These are phyloP conservation scores for Ganoderma boninense DNA, from an alignment of 1,284 basidiomycete species.

Conservation along the genomic window DNA sequence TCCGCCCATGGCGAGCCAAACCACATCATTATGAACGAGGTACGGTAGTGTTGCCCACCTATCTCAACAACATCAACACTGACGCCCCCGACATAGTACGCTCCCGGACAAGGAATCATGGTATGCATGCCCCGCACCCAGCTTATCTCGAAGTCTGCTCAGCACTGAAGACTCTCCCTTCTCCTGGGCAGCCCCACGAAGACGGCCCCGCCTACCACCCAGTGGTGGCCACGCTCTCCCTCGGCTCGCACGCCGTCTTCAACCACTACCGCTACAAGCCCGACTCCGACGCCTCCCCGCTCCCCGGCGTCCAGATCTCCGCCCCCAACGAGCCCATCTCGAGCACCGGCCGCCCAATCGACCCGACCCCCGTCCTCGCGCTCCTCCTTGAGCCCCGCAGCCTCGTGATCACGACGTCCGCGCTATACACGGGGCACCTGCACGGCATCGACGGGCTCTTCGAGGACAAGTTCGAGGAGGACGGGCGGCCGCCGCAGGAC, in stretches of 20 bases:
- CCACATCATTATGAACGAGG: slow-evolving; percentile 90
- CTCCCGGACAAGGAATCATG: slow-evolving; percentile 92
- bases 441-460: slow-evolving; percentile 75
- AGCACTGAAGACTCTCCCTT: not conserved
- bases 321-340: slow-evolving; percentile 19
- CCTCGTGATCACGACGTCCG: slow-evolving; percentile 76
- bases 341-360: slow-evolving; percentile 59
- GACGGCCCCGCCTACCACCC: slow-evolving; percentile 92
- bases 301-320: slow-evolving; percentile 8
- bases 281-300: slow-evolving; percentile 13
- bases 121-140: slow-evolving; percentile 49
- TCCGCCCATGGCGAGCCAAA: slow-evolving; percentile 78
- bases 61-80: not conserved
- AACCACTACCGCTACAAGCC: slow-evolving; percentile 81
- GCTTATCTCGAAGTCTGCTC: too few species aligned
- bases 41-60: slow-evolving; percentile 42
- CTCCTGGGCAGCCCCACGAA: slow-evolving; percentile 82
- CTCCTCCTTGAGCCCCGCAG: slow-evolving; percentile 87
- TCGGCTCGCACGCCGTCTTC: slow-evolving; percentile 86
- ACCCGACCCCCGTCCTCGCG: slow-evolving; percentile 71
- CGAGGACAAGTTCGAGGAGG: slow-evolving; percentile 54
- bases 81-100: slow-evolving; percentile 62
- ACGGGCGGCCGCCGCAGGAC: slow-evolving; percentile 24
- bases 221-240: slow-evolving; percentile 88
- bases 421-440: slow-evolving; percentile 74